Percentiles rank a stretch among this genome's conserved stretches.
These are phyloP conservation scores for Cordyceps tenuipes DNA, from an alignment of 2,329 filamentous ascomycete species.

Conservation along the genomic window DNA sequence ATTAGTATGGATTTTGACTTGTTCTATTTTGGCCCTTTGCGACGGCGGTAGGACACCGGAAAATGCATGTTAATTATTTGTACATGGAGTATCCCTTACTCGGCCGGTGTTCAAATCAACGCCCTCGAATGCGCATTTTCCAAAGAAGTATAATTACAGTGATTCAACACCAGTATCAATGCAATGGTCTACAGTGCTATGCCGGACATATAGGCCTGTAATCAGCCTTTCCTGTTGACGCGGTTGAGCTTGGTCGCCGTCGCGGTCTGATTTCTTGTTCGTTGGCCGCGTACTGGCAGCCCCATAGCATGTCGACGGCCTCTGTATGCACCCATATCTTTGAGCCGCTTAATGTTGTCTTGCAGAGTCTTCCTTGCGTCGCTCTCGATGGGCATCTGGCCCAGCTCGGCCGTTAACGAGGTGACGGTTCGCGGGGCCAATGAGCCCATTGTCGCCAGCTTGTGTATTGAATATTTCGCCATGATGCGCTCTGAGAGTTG, in stretches of 20 bases:
- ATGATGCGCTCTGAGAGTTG: constrained; percentile 65
- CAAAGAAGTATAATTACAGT: constrained; percentile 3
- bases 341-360: constrained; percentile 78
- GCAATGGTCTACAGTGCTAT: neutral
- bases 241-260: constrained; percentile 55
- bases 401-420: constrained; percentile 74
- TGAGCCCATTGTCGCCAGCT: constrained; percentile 67
- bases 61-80: constrained; percentile 1
- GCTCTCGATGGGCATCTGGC: constrained; percentile 89
- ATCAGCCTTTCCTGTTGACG: constrained; percentile 33
- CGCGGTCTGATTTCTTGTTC: constrained; percentile 65
- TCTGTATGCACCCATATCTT: constrained; percentile 84
- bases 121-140: neutral
- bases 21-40: neutral
- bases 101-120: neutral
- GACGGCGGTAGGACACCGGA: neutral
- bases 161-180: neutral
- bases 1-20: neutral
- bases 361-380: constrained; percentile 69
- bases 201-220: neutral
- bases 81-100: neutral
- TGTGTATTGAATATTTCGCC: constrained; percentile 83
- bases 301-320: constrained; percentile 89
- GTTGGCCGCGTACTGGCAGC: constrained; percentile 83
- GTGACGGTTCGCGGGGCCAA: constrained; percentile 70